These are phyloP conservation scores for Pelargonium myrrhifolium DNA, from an alignment of 441 rosid genomes.

Conservation along the genomic window DNA sequence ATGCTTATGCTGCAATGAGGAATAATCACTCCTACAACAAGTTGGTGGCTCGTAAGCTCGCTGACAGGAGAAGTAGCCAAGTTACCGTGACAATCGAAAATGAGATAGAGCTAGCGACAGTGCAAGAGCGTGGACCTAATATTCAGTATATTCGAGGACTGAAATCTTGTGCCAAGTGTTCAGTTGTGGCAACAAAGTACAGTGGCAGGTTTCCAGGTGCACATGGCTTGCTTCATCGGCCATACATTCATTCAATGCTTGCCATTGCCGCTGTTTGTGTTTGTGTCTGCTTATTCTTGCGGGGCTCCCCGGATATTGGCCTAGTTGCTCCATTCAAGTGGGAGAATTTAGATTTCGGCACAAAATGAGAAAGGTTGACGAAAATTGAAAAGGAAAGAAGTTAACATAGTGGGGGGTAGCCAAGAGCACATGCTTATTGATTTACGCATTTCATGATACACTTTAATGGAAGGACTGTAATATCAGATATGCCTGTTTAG, in stretches of 20 bases:
- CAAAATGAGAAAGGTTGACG: slow-evolving; percentile 16
- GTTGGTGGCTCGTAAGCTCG: slow-evolving; percentile 56
- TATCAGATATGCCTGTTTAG: neutral
- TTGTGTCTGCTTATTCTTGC: slow-evolving; percentile 80
- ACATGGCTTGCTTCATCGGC: slow-evolving; percentile 67
- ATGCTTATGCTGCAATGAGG: slow-evolving; percentile 54
- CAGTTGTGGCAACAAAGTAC: slow-evolving; percentile 42
- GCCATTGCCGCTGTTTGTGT: slow-evolving; percentile 88
- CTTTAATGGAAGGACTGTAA: too few species aligned
- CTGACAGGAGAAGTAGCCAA: slow-evolving; percentile 58
- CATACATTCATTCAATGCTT: slow-evolving; percentile 77
- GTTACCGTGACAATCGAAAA: slow-evolving; percentile 45
- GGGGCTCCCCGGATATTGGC: slow-evolving; percentile 58
- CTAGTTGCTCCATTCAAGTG: slow-evolving; percentile 56
- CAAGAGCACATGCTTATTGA: neutral
- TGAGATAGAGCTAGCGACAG: slow-evolving; percentile 30
- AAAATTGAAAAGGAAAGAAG: neutral
- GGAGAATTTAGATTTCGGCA: slow-evolving; percentile 69
- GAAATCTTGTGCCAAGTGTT: slow-evolving; percentile 53
- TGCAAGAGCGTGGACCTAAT: slow-evolving; percentile 14
- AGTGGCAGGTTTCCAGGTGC: slow-evolving; percentile 40
- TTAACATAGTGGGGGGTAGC: neutral
- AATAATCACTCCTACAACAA: slow-evolving; percentile 59
- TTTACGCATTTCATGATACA: too few species aligned
- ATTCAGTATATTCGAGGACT: slow-evolving; percentile 19